Evolutionary conservation across 208 protist genomes (phyloP), one percentile per base, ranked within the genome.

Genomic region (Acanthamoeba polyphaga): DNA sequence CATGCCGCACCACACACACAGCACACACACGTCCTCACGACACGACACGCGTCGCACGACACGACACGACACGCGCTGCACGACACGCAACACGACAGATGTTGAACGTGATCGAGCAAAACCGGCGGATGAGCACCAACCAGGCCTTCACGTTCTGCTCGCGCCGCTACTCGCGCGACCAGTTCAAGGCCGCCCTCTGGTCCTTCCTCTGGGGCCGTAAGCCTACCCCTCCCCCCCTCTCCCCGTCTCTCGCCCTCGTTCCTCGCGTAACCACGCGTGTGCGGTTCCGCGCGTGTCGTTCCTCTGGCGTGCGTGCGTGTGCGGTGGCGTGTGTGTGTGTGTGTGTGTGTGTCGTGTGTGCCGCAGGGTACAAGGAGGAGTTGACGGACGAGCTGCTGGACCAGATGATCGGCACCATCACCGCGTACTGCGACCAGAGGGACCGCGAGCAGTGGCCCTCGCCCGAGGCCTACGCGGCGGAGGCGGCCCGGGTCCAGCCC

Each of bases 61-160:
- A n/a, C n/a, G n/a, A n/a, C n/a, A n/a, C n/a, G n/a, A n/a, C n/a
- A n/a, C n/a, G n/a, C n/a, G n/a, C n/a, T n/a, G n/a, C n/a, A n/a
- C n/a, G n/a, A 38, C 38, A 38, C 38, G 38, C 38, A n/a, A 3
- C 38, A 38, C 38, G 38, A 38, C 87, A 92, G 90, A 53, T 94
- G 15, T 32, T 94, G 10, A 82, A 82, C 46, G 55, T 82, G n/a
- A 55, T 82, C 12, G 64, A 94, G 29, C 90, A 94, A 51, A 80
- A 94, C 24, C 64, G 82, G n/a, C 13, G 49, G 29, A 60, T 68
- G 53, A 49, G 53, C 58, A 90, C 82, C 82, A 68, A 90, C 53
- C 49, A 68, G 53, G 53, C 82, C 9, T 90, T 90, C 82, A 60
- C 49, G 22, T 90, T 90, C 58, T 90, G 82, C 34, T 68, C 58